These are phyloP conservation scores for Trichothecium roseum DNA, from an alignment of 2,329 filamentous ascomycete species.

Conservation along the genomic window DNA sequence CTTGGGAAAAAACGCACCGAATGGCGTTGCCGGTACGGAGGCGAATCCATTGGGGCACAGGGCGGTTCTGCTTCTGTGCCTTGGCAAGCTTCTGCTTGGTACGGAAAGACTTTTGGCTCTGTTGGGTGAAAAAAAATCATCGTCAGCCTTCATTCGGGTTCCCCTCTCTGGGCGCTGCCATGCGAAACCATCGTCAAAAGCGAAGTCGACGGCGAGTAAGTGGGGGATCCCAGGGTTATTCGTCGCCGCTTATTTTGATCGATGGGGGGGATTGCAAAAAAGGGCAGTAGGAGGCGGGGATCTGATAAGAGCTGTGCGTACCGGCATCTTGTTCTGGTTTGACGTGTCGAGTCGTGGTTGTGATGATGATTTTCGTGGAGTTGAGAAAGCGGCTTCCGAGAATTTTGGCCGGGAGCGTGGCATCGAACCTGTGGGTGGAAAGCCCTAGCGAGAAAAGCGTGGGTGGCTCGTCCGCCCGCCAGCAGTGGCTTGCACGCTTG, in stretches of 20 bases:
- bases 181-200: no score
- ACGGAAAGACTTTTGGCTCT: conserved; percentile 99
- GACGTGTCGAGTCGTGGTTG: conserved; percentile 25
- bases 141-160: conserved; percentile 6
- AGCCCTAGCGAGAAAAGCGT: conserved; percentile 21
- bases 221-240: no score
- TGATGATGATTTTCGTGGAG: conserved; percentile 21
- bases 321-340: conserved; percentile 29
- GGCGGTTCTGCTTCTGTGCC: conserved; percentile 99
- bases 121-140: conserved; percentile 13
- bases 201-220: not conserved
- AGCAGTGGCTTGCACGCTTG: no score
- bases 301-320: conserved; percentile 20
- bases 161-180: not conserved
- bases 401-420: conserved; percentile 20
- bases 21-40: conserved; percentile 98
- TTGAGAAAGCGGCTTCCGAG: conserved; percentile 14
- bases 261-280: no score
- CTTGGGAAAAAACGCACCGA: conserved; percentile 64
- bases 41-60: conserved; percentile 99
- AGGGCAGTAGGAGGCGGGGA: no score
- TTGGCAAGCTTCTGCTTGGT: conserved; percentile 99
- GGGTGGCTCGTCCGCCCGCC: conserved; percentile 9
- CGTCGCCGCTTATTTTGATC: no score
- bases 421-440: conserved; percentile 21